phyloP scores from a whole-genome alignment of 1,284 basidiomycete genomes.

The Marasmius oreades region DNA sequence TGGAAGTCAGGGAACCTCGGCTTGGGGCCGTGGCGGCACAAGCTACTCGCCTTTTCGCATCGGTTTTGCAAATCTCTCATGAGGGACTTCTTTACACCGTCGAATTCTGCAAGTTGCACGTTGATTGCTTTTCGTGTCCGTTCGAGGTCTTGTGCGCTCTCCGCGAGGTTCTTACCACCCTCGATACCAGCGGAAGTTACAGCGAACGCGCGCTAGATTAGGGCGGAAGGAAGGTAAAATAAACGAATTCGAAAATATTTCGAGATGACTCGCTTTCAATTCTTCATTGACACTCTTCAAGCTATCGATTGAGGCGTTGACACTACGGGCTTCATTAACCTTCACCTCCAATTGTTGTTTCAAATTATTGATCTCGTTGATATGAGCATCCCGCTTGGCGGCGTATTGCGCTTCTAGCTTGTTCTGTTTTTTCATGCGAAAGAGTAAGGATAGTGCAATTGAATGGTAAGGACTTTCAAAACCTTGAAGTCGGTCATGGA shows the following conservation, averaged over 20 bases:
- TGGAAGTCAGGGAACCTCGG: constrained; percentile 4
- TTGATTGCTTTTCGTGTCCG: constrained; percentile 96
- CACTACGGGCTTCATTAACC: constrained; percentile 79
- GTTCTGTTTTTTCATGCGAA: constrained; percentile 43
- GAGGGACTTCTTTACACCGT: constrained; percentile 97
- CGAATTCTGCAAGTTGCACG: constrained; percentile 96
- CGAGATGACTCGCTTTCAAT: constrained; percentile 69
- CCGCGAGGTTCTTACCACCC: constrained; percentile 93
- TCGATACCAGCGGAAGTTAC: constrained; percentile 96
- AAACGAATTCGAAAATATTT: not conserved
- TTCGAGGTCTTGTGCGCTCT: constrained; percentile 96
- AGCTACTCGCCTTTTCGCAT: constrained; percentile 85
- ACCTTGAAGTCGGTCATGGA: constrained; percentile 92
- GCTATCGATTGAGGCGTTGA: constrained; percentile 87
- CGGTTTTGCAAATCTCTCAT: constrained; percentile 99
- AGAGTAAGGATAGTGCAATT: constrained; percentile 12
- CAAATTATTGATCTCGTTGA: constrained; percentile 85
- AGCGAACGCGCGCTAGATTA: constrained; percentile 83
- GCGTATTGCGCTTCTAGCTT: constrained; percentile 95
- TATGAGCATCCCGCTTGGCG: constrained; percentile 87
- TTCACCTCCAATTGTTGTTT: constrained; percentile 91
- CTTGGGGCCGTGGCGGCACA: not conserved
- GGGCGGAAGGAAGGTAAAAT: constrained; percentile 1
- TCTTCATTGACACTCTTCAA: constrained; percentile 98
- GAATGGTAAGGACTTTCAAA: constrained; percentile 17